These are phyloP conservation scores for Ogataea philodendri DNA, from an alignment of 805 yeast genomes.

Conservation along the genomic window DNA sequence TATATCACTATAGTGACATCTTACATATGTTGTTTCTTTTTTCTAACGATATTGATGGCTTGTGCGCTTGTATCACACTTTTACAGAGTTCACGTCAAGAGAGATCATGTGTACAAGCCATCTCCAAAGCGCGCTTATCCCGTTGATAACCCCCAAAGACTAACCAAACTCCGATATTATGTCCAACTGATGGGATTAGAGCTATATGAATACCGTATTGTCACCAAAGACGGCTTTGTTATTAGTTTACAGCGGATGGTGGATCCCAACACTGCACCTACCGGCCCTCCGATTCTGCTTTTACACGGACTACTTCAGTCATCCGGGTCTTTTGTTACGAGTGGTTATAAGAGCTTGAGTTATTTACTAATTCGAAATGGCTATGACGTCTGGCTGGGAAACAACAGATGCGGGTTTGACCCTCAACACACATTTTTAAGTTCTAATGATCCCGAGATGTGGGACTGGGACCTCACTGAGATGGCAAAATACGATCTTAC, in stretches of 20 bases:
- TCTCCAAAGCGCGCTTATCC: slow-evolving; percentile 25
- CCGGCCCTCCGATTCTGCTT: slow-evolving; percentile 58
- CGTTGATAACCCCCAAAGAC: slow-evolving; percentile 32
- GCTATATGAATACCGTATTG: slow-evolving; percentile 55
- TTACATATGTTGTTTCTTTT: slow-evolving; percentile 23
- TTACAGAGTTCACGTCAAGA: slow-evolving; percentile 12
- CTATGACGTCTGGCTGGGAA: slow-evolving; percentile 89
- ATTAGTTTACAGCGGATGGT: slow-evolving; percentile 63
- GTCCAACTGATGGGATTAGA: slow-evolving; percentile 59
- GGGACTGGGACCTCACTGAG: slow-evolving; percentile 93
- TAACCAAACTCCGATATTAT: slow-evolving; percentile 57
- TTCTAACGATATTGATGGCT: slow-evolving; percentile 27
- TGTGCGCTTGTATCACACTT: slow-evolving; percentile 23
- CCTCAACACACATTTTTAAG: slow-evolving; percentile 59
- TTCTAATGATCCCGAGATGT: slow-evolving; percentile 51
- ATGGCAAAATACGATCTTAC: slow-evolving; percentile 80
- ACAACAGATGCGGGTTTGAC: slow-evolving; percentile 82
- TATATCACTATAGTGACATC: slow-evolving; percentile 15
- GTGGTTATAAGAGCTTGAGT: slow-evolving; percentile 81
- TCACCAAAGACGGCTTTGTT: slow-evolving; percentile 78
- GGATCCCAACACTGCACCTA: slow-evolving; percentile 41
- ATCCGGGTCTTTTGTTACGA: slow-evolving; percentile 77
- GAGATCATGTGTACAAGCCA: slow-evolving; percentile 8
- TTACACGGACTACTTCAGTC: slow-evolving; percentile 89
- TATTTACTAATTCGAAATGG: slow-evolving; percentile 49